Evolutionary conservation across 805 yeast species (phyloP), one percentile per base, ranked within the genome.

Genomic region (Maudiozyma saulgeensis): DNA sequence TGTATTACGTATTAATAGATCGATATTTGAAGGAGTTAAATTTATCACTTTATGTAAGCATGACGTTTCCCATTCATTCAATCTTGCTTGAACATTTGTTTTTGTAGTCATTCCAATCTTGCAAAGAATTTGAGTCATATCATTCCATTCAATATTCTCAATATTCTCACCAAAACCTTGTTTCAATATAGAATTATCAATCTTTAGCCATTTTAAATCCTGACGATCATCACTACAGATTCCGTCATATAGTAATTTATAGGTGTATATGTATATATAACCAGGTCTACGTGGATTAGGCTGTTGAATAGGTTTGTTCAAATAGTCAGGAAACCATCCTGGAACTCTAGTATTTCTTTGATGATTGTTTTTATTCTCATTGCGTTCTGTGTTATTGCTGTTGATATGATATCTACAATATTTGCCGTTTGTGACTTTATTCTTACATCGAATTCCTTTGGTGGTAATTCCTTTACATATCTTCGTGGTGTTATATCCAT

Each of bases 81-180:
- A 47, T 38, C 68, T 51, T 9, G 55, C 43, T n/a, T 49, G 49
- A 16, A 62, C 68, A 19, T 52, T 44, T 18, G 45, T 28, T 25
- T 54, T 55, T 1, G 62, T 60, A 1, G 68, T 64, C 65, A 64
- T 59, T 2, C 68, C 68, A 23, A 64, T 56, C 42, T 64, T 64
- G 49, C 61, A 53, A 13, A 64, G 52, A 5, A 64, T 59, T 28
- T 51, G 50, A 34, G 49, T 54, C 16, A 47, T 48, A 26, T 44
- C 43, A 15, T 45, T 41, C 66, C 66, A 63, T 28, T 49, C 50
- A 7, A 51, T 48, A 18, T 47, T 45, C 18, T 15, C 37, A 4
- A 28, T 8, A 21, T 39, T 21, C 23, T 21, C 23, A 21, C 23
- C 18, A 19, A 37, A 38, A 19, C 31, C 41, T 23, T 44, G 38